phyloP scores from a whole-genome alignment of 148 eudicot species.

The Fagopyrum homotropicum region DNA sequence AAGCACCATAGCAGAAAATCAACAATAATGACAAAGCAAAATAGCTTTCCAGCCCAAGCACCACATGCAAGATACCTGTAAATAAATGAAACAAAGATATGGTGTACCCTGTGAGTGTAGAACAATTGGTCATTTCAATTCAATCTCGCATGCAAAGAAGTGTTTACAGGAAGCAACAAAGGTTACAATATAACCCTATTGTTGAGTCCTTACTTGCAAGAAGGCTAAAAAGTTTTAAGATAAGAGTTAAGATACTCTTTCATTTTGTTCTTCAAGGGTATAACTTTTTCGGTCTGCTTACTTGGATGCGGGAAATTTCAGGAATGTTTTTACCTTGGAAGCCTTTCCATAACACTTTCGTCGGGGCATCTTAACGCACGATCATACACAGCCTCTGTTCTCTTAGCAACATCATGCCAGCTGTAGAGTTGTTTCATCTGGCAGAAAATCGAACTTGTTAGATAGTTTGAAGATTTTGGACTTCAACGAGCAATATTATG shows the following conservation, averaged over 20 bases:
- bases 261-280: not conserved
- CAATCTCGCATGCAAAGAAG: not conserved
- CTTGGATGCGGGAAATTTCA: not conserved
- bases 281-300: not conserved
- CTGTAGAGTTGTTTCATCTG: slow-evolving; percentile 90
- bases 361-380: slow-evolving; percentile 80
- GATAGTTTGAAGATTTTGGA: not conserved
- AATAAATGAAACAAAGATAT: not conserved
- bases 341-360: slow-evolving; percentile 72
- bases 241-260: no score
- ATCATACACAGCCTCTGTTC: slow-evolving; percentile 87
- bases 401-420: slow-evolving; percentile 96
- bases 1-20: slow-evolving; percentile 73
- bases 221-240: no score
- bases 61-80: slow-evolving; percentile 84
- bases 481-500: not conserved
- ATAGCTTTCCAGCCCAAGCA: slow-evolving; percentile 92
- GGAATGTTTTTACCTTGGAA: slow-evolving; percentile 60
- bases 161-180: not conserved
- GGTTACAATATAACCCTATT: not conserved
- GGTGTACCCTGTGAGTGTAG: not conserved
- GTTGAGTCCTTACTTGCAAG: not conserved
- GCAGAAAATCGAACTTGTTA: slow-evolving; percentile 12
- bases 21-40: slow-evolving; percentile 87
- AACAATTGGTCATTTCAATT: not conserved